Evolutionary conservation across 257 asterid species (phyloP).

Genomic region (Przewalskia tangutica): DNA sequence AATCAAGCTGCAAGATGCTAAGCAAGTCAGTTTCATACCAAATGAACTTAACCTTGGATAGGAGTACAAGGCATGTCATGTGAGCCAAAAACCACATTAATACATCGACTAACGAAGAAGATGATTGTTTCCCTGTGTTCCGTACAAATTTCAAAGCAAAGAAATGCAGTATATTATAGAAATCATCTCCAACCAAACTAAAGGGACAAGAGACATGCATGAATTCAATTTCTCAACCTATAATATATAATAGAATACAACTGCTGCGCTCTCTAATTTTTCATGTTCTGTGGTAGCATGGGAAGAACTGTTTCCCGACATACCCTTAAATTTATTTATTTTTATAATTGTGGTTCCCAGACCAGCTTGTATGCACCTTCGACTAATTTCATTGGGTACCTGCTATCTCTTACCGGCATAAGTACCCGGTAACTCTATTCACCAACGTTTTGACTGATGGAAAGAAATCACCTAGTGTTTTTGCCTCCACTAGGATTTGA

Average conservation of each 20-base stretch:
- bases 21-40: neutral
- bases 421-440: no score
- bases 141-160: neutral
- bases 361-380: neutral
- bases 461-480: neutral
- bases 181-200: neutral
- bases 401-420: neutral
- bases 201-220: neutral
- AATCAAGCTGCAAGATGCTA: constrained; percentile 61
- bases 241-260: neutral
- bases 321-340: neutral
- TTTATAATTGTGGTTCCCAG: neutral
- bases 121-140: neutral
- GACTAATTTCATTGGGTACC: neutral
- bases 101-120: neutral
- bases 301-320: neutral
- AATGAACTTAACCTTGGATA: neutral
- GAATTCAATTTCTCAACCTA: neutral
- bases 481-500: neutral
- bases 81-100: neutral
- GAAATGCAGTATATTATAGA: neutral
- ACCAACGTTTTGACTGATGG: neutral
- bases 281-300: neutral
- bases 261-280: neutral
- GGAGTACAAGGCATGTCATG: neutral